These are phyloP conservation scores for Boletus vinaceobasis DNA, from an alignment of 768 basidiomycete species.

Conservation along the genomic window DNA sequence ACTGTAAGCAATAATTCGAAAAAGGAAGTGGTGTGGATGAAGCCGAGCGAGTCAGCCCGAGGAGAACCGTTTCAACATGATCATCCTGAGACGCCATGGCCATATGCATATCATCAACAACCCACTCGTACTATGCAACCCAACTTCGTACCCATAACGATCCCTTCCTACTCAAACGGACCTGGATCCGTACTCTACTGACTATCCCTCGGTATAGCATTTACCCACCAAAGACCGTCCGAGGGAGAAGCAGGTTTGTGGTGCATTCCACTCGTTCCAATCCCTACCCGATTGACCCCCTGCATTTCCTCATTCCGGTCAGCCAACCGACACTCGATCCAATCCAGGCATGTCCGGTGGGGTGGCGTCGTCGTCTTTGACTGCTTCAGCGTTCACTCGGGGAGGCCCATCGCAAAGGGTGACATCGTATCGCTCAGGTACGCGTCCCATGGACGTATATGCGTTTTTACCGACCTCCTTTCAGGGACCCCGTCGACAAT, in stretches of 20 bases:
- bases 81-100: too few relatives aligned
- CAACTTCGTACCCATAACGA: neutral
- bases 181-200: conserved; percentile 44
- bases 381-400: conserved; percentile 39
- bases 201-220: conserved; percentile 50
- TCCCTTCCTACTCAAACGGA: neutral
- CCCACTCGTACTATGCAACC: neutral
- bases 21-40: conserved; percentile 14
- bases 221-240: conserved; percentile 52
- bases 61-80: too few relatives aligned
- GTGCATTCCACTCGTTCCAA: neutral
- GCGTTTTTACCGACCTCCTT: neutral
- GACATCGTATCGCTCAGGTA: conserved; percentile 64
- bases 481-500: conserved; percentile 60
- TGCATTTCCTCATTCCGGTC: conserved; percentile 17
- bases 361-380: conserved; percentile 65
- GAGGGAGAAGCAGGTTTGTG: conserved; percentile 64
- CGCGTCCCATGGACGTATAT: neutral
- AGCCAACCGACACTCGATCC: conserved; percentile 74
- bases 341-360: conserved; percentile 67
- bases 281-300: neutral
- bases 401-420: conserved; percentile 43
- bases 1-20: neutral
- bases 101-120: too few relatives aligned
- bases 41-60: too few relatives aligned